Base-by-base conservation (phyloP, 140 eudicot genomes). In the Anethum foeniculum region DNA sequence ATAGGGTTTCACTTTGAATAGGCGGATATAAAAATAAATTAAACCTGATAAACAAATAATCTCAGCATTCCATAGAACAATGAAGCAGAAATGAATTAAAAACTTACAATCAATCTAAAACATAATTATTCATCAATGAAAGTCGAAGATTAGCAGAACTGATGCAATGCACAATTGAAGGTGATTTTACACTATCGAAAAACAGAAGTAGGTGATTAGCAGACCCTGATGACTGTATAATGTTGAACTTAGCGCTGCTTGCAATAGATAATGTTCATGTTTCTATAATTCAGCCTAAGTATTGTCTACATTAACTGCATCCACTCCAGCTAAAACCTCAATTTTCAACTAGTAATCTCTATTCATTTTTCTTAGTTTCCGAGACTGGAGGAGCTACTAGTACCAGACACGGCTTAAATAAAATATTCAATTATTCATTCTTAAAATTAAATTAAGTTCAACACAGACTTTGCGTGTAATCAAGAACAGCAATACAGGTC, bases 361-460 rank as follows among this genome's bases (percentile, higher is more conserved):
- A 73, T 73, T 19, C 77, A 36, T 23, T 54, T 73, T 43, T 73
- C 77, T 23, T 43, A 2, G 77, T 73, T 43, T 41, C 38, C 6
- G 34, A 48, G 54, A 73, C 47, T n/a, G 36, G 77, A 73, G 77
- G 77, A 73, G 54, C 77, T 28, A 73, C 77, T n/a, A 32, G 54
- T 32, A 73, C 77, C 4, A 28, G 34, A 73, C 23, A 10, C 47
- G 4, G 36, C 19, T 43, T 23, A 21, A 28, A 72, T 12, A 5
- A 38, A 8, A 9, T 81, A 78, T 48, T 80, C 18, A 34, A 34
- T 34, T 3, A 34, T 34, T 34, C 38, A 34, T 34, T 34, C 25
- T 77, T n/a, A 28, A 83, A n/a, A 83, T 83, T 54, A 78, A 86
- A 83, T 83, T 54, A 78, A 86, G 85, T 82, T 58, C 71, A 46